A percentile compares a stretch with the other conserved stretches of the same genome.
Conservation (phyloP, 202 grass and related monocot species). For the Brachypodium distachyon region DNA sequence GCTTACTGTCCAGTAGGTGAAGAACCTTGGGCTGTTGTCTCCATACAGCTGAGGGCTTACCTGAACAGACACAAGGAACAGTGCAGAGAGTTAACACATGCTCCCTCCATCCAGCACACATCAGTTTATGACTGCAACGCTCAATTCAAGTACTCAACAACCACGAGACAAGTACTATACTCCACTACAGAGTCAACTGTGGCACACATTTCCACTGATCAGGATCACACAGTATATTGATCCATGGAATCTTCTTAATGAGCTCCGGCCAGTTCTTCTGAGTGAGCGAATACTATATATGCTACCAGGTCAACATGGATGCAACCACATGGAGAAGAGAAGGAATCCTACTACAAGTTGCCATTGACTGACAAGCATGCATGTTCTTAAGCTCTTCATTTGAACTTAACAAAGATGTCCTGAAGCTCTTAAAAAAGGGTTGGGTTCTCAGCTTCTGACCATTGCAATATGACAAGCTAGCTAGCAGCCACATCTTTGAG, state of each 20-base stretch:
- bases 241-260: constrained; percentile 53
- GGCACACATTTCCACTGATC: constrained; percentile 23
- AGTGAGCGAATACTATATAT: too few relatives aligned
- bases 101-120: not conserved
- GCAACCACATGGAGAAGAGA: constrained; percentile 14
- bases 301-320: constrained; percentile 22
- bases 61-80: constrained; percentile 24
- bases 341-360: not conserved
- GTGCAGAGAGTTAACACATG: constrained; percentile 4
- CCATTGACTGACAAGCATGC: not conserved
- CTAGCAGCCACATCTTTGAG: too few relatives aligned
- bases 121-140: not conserved
- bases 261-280: not conserved
- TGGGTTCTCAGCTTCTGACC: too few relatives aligned
- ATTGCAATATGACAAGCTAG: too few relatives aligned
- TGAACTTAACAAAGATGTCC: too few relatives aligned
- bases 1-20: constrained; percentile 97
- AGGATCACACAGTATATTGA: not conserved
- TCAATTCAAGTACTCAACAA: not conserved
- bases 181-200: constrained; percentile 34
- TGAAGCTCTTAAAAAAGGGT: too few relatives aligned
- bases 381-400: too few relatives aligned
- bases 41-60: constrained; percentile 79
- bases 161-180: not conserved
- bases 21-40: constrained; percentile 63